Percentiles rank a stretch among this genome's conserved stretches.
Evolutionary conservation across 2,329 filamentous ascomycete species (phyloP).

Genomic region (Phyllachora maydis): DNA sequence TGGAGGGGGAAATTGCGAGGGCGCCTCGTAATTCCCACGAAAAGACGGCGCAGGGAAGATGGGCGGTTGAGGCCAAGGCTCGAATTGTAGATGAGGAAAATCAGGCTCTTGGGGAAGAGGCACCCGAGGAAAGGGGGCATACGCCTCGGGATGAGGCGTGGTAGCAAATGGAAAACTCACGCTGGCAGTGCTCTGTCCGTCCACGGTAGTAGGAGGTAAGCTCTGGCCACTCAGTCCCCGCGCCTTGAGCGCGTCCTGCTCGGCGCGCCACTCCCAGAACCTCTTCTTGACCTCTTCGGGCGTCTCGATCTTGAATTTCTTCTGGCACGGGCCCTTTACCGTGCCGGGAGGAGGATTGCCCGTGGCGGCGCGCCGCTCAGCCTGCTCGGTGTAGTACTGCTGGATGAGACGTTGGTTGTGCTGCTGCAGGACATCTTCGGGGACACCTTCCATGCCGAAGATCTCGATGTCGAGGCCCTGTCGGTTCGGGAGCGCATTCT

Average conservation of each 20-base stretch:
- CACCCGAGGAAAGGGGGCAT: too few species aligned
- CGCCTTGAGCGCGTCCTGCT: conserved; percentile 37
- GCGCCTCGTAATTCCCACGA: too few species aligned
- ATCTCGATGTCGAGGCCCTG: conserved; percentile 82
- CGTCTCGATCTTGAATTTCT: conserved; percentile 55
- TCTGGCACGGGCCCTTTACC: conserved; percentile 41
- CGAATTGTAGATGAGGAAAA: too few species aligned
- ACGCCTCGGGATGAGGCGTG: too few species aligned
- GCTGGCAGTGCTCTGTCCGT: conserved; percentile 26
- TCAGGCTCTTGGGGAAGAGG: too few species aligned
- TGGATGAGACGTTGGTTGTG: conserved; percentile 76
- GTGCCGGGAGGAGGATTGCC: conserved; percentile 60
- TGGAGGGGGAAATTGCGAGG: too few species aligned
- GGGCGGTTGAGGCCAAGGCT: too few species aligned
- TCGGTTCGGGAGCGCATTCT: conserved; percentile 79
- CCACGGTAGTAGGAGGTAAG: conserved; percentile 27
- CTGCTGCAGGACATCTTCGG: conserved; percentile 60
- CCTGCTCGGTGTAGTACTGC: conserved; percentile 69
- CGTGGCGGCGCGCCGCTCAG: conserved; percentile 60
- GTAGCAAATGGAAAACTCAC: conserved; percentile 37
- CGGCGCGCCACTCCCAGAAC: conserved; percentile 56
- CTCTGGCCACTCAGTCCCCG: conserved; percentile 35
- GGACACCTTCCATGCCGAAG: conserved; percentile 95
- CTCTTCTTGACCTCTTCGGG: conserved; percentile 62
- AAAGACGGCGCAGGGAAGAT: too few species aligned